Base-by-base conservation (phyloP, 2,329 filamentous ascomycete genomes). In the Ceratocystis variospora region DNA sequence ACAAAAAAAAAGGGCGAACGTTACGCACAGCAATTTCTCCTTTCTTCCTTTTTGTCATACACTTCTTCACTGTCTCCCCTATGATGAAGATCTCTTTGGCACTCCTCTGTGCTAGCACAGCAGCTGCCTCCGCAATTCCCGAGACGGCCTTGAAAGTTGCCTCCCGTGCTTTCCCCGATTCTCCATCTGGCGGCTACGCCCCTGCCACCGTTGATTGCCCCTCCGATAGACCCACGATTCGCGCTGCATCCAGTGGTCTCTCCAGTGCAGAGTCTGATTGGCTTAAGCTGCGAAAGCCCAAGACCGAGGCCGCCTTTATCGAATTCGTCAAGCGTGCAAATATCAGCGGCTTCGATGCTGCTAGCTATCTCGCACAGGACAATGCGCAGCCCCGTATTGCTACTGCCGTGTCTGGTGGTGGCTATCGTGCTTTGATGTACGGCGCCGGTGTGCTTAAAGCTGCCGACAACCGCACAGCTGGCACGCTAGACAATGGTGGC, bases 361-460 rank as follows among this genome's bases (percentile, higher is more conserved):
- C 78, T 0, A 73, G 76, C 1, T 97, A 94, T 73, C 84, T 97
- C 71, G 80, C 86, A 65, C 45, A 62, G 57, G 66, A 69, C 10
- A 55, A 61, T 0, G 75, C 77, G 31, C 74, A 80, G 68, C 80
- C 80, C 64, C 81, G 79, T 70, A 85, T 96, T 68, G 90, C 80
- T 17, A 83, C 96, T 69, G 89, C 90, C 10, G 79, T 88, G 57
- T 94, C 89, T 0, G 90, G 90, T 12, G 91, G 91, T 73, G 91
- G 91, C 45, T 96, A 94, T 74, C 81, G 91, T 66, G 90, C 91
- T n/a, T 79, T 95, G 77, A 79, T 92, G 78, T 93, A 88, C 72
- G 90, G 89, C 46, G 91, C 87, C 17, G 91, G 91, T 68, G 87
- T 87, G 55, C 71, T 96, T 17, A 83, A 88, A 37, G 91, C 90